Conservation (phyloP, 2,329 filamentous ascomycete genomes). For the Penicillium italicum region DNA sequence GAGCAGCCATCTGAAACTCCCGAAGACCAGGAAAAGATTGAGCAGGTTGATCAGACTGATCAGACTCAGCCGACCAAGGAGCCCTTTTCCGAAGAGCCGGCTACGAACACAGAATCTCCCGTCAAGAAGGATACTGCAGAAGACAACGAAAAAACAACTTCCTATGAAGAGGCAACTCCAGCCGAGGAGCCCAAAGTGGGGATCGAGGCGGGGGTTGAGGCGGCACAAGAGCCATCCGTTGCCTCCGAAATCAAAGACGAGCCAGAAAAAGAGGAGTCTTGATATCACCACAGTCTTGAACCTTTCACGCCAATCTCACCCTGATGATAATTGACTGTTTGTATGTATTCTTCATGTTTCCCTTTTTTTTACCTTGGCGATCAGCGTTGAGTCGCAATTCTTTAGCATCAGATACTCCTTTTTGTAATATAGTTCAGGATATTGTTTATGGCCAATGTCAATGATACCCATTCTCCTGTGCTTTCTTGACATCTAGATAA, state of each 20-base stretch:
- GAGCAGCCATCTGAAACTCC: slow-evolving; percentile 1
- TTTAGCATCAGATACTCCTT: slow-evolving; percentile 7
- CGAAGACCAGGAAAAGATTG: not conserved
- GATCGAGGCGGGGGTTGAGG: slow-evolving; percentile 4
- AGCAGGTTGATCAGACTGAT: not conserved
- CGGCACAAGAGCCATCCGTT: not conserved
- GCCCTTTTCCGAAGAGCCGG: not conserved
- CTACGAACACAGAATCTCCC: slow-evolving; percentile 7
- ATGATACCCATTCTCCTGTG: slow-evolving; percentile 24
- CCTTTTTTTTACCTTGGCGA: not conserved
- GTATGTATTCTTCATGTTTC: not conserved
- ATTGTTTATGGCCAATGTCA: slow-evolving; percentile 24
- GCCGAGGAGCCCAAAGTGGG: slow-evolving; percentile 11
- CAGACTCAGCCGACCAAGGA: not conserved
- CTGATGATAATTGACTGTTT: slow-evolving; percentile 4
- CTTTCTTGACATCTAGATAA: not conserved
- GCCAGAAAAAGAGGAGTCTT: slow-evolving; percentile 11
- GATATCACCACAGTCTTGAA: not conserved
- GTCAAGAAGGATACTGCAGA: slow-evolving; percentile 5
- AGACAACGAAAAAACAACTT: slow-evolving; percentile 3
- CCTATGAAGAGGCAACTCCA: slow-evolving; percentile 2
- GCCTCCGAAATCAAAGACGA: slow-evolving; percentile 8
- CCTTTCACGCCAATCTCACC: slow-evolving; percentile 8
- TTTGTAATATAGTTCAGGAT: slow-evolving; percentile 25
- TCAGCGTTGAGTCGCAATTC: not conserved